Evolutionary conservation across 2,329 filamentous ascomycete species (phyloP).

Genomic region (Calonectria crousiana): DNA sequence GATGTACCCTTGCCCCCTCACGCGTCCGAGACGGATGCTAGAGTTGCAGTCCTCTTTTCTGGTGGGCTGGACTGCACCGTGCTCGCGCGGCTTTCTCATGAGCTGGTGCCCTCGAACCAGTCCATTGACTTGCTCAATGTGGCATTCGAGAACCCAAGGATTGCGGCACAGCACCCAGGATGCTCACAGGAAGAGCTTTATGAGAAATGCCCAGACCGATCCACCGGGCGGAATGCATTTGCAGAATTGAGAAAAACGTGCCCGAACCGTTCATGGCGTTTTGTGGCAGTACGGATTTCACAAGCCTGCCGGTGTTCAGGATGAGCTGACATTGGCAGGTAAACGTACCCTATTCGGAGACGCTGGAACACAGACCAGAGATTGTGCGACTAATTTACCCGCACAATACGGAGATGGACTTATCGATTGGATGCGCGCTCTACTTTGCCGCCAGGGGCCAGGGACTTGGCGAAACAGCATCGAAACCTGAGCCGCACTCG

Average conservation of each 20-base stretch:
- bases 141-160: slow-evolving; percentile 93
- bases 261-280: slow-evolving; percentile 81
- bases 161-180: slow-evolving; percentile 66
- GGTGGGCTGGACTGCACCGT: slow-evolving; percentile 94
- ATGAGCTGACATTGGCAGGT: slow-evolving; percentile 59
- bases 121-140: slow-evolving; percentile 92
- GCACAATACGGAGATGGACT: slow-evolving; percentile 98
- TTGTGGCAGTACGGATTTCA: slow-evolving; percentile 71
- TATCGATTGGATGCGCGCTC: slow-evolving; percentile 93
- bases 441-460: slow-evolving; percentile 90
- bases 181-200: slow-evolving; percentile 63
- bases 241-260: slow-evolving; percentile 79
- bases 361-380: slow-evolving; percentile 73
- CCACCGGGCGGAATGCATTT: slow-evolving; percentile 85
- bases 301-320: not conserved
- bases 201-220: slow-evolving; percentile 89
- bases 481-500: slow-evolving; percentile 40
- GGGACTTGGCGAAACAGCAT: slow-evolving; percentile 59
- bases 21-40: slow-evolving; percentile 54
- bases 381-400: slow-evolving; percentile 87
- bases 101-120: slow-evolving; percentile 76
- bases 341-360: slow-evolving; percentile 85
- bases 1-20: slow-evolving; percentile 72
- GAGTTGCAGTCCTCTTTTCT: slow-evolving; percentile 88
- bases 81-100: slow-evolving; percentile 83